A percentile compares a stretch with the other conserved stretches of the same genome.
Evolutionary conservation across 371 early-diverging fungal genomes (phyloP).

Genomic region (Apophysomyces variabilis): DNA sequence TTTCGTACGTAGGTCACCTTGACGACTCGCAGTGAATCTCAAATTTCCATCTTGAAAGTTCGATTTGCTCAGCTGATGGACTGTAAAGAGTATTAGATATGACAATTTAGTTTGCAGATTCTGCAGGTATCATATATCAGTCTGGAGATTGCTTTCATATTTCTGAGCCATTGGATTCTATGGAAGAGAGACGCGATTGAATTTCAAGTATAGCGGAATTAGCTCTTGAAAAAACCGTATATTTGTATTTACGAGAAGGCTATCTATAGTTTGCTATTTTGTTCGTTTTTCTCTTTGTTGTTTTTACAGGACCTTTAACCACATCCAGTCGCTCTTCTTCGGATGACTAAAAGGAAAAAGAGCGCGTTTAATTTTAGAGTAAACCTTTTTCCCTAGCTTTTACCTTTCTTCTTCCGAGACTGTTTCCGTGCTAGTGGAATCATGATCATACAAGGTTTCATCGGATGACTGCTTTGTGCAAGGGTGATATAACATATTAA

Average conservation of each 20-base stretch:
- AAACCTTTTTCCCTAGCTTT: background rate
- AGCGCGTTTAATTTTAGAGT: background rate
- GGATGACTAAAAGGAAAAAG: background rate
- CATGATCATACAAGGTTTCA: background rate
- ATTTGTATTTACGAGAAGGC: slow-evolving; percentile 1
- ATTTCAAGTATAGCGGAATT: too few relatives aligned
- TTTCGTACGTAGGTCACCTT: too few relatives aligned
- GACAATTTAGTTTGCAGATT: too few relatives aligned
- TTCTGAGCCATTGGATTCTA: too few relatives aligned
- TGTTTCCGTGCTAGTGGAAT: background rate
- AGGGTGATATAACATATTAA: background rate
- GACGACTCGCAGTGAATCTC: too few relatives aligned
- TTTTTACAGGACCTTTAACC: slow-evolving; percentile 30
- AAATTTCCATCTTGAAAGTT: too few relatives aligned
- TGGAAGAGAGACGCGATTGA: too few relatives aligned
- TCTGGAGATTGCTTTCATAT: too few relatives aligned
- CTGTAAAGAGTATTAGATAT: too few relatives aligned
- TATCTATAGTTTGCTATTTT: background rate
- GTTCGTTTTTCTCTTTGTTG: background rate
- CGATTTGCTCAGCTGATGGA: too few relatives aligned
- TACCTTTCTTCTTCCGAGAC: slow-evolving; percentile 15
- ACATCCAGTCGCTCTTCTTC: slow-evolving; percentile 22
- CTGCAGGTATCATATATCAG: too few relatives aligned
- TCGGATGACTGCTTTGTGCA: slow-evolving; percentile 2
- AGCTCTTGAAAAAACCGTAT: background rate